A percentile compares a stretch with the other conserved stretches of the same genome.
Evolutionary conservation across 495 filamentous ascomycete genomes (phyloP).

Genomic region (Talaromyces proteolyticus): DNA sequence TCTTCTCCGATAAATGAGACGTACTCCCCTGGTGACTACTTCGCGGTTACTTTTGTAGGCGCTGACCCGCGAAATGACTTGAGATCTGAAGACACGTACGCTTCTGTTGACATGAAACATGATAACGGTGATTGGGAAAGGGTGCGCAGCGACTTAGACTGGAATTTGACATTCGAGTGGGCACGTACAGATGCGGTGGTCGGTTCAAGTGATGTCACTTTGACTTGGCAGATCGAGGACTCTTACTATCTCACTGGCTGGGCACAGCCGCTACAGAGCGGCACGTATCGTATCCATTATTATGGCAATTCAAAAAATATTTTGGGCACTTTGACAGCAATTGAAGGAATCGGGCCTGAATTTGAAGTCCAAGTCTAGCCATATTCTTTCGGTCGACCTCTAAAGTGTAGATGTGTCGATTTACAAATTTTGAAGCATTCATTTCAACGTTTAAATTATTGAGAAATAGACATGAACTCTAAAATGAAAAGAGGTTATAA

Average conservation of each 20-base stretch:
- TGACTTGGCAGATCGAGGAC: conserved; percentile 74
- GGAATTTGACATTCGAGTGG: conserved; percentile 75
- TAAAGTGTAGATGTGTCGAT: too few relatives aligned
- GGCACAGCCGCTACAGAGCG: conserved; percentile 37
- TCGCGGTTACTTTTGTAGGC: too few relatives aligned
- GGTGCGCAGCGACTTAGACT: conserved; percentile 73
- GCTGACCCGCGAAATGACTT: too few relatives aligned
- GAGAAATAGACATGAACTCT: too few relatives aligned
- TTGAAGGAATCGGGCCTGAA: conserved; percentile 83
- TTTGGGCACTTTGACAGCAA: conserved; percentile 56
- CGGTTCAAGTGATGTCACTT: conserved; percentile 71
- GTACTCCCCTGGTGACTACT: too few relatives aligned
- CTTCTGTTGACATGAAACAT: too few relatives aligned
- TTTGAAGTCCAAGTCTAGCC: background rate
- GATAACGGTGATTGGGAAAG: conserved; percentile 50
- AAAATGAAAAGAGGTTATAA: too few relatives aligned
- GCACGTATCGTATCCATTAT: conserved; percentile 76
- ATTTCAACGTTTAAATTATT: too few relatives aligned
- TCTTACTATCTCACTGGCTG: conserved; percentile 31
- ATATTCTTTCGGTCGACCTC: too few relatives aligned
- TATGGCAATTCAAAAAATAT: conserved; percentile 75
- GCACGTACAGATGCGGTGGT: conserved; percentile 61
- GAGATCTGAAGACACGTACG: too few relatives aligned
- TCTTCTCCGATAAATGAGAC: too few relatives aligned
- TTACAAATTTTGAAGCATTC: too few relatives aligned